Evolutionary conservation across 192 early-diverging fungal species (phyloP).

Genomic region (Backusella morwellensis): DNA sequence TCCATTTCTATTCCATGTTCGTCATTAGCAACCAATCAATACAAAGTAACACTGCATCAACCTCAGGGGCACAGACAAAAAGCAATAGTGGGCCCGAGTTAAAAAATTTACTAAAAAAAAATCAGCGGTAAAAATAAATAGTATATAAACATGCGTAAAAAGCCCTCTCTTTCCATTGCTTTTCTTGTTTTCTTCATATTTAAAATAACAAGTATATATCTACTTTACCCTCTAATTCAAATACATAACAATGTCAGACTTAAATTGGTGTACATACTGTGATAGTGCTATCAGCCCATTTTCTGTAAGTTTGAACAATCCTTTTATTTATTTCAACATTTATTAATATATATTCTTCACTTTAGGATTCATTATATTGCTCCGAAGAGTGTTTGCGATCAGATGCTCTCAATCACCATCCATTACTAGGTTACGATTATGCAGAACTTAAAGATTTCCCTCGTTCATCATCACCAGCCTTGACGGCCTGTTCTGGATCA

Average conservation of each 20-base stretch:
- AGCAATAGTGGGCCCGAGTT: conserved; percentile 5
- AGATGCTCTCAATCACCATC: conserved; percentile 34
- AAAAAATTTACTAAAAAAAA: conserved; percentile 7
- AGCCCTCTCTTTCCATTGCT: background rate
- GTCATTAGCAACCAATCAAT: conserved; percentile 2
- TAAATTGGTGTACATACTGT: conserved; percentile 1
- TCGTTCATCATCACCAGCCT: conserved; percentile 21
- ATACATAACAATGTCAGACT: background rate
- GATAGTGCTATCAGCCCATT: background rate
- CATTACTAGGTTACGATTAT: conserved; percentile 35
- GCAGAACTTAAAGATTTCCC: conserved; percentile 36
- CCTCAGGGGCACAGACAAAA: conserved; percentile 1
- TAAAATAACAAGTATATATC: background rate
- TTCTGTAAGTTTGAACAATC: background rate
- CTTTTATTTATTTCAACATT: background rate
- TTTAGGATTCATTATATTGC: conserved; percentile 39
- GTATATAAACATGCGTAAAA: background rate
- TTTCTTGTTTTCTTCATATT: conserved; percentile 4
- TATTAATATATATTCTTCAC: background rate
- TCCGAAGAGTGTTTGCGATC: conserved; percentile 29
- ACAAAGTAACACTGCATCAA: background rate
- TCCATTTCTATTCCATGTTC: background rate
- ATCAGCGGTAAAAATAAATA: background rate
- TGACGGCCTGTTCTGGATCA: conserved; percentile 14
- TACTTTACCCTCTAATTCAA: background rate